phyloP scores from a whole-genome alignment of 306 rosid species.

The Gynostemma pentaphyllum region DNA sequence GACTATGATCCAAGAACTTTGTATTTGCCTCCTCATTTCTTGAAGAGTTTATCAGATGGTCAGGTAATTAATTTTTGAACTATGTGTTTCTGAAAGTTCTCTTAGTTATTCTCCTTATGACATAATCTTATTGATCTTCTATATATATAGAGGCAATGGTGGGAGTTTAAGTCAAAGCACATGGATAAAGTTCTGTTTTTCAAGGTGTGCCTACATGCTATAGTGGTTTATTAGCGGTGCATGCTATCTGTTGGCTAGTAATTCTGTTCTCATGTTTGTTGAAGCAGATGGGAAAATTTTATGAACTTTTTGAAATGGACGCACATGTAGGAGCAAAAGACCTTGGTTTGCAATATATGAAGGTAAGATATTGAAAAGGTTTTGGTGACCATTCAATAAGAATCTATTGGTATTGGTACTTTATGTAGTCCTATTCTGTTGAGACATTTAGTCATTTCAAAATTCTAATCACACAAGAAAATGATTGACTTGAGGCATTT shows the following conservation, averaged over 20 bases:
- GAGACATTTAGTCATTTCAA: no score
- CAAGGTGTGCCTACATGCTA: constrained; percentile 41
- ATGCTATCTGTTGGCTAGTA: constrained; percentile 12
- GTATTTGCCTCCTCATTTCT: constrained; percentile 59
- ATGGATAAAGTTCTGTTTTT: constrained; percentile 92
- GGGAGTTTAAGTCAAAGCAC: constrained; percentile 95
- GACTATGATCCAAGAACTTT: constrained; percentile 73
- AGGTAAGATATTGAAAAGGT: constrained; percentile 31
- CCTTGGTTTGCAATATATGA: constrained; percentile 88
- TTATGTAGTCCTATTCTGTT: not conserved
- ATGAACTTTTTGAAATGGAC: constrained; percentile 97
- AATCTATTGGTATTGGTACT: not conserved
- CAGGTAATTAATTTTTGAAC: constrained; percentile 39
- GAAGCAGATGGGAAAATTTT: constrained; percentile 89
- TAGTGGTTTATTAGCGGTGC: constrained; percentile 6
- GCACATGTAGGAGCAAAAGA: constrained; percentile 83
- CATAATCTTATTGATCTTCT: not conserved
- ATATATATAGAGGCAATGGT: constrained; percentile 86
- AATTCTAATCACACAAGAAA: no score
- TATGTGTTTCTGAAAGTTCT: not conserved
- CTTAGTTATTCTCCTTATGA: not conserved
- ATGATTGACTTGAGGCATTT: no score
- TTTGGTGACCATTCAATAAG: not conserved
- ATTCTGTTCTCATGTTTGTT: constrained; percentile 14
- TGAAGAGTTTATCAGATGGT: constrained; percentile 59